Conservation (phyloP, 163 green algal genomes). For the Scenedesmus sp. region DNA sequence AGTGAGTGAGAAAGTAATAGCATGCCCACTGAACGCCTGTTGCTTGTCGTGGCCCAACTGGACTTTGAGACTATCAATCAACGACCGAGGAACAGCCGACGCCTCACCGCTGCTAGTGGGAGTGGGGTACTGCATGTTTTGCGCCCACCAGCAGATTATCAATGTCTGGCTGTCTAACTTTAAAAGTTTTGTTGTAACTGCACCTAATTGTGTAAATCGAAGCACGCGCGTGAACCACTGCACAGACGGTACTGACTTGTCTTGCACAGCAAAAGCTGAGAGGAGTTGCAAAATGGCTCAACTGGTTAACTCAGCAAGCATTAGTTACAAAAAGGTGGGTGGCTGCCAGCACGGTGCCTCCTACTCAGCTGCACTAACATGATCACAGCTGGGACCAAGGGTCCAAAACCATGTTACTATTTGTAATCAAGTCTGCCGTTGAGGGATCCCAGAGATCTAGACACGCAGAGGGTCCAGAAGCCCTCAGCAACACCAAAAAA, state of each 20-base stretch:
- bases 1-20: background rate
- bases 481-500: background rate
- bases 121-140: constrained; percentile 12
- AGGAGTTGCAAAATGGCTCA: background rate
- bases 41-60: background rate
- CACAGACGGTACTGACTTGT: background rate
- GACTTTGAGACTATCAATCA: background rate
- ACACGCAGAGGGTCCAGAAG: background rate
- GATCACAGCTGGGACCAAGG: background rate
- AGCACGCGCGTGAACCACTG: background rate
- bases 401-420: background rate
- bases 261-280: background rate
- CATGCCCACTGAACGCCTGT: background rate
- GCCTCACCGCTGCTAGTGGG: constrained; percentile 4
- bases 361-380: no score
- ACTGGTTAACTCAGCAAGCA: background rate
- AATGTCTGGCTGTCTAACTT: background rate
- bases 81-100: background rate
- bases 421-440: background rate
- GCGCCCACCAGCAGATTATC: background rate
- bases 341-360: no score
- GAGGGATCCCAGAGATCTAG: background rate
- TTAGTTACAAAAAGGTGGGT: background rate
- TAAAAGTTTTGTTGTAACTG: background rate
- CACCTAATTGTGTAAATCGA: background rate